A percentile compares a stretch with the other conserved stretches of the same genome.
These are phyloP conservation scores for Salix caprea DNA, from an alignment of 345 rosid species.

Conservation along the genomic window DNA sequence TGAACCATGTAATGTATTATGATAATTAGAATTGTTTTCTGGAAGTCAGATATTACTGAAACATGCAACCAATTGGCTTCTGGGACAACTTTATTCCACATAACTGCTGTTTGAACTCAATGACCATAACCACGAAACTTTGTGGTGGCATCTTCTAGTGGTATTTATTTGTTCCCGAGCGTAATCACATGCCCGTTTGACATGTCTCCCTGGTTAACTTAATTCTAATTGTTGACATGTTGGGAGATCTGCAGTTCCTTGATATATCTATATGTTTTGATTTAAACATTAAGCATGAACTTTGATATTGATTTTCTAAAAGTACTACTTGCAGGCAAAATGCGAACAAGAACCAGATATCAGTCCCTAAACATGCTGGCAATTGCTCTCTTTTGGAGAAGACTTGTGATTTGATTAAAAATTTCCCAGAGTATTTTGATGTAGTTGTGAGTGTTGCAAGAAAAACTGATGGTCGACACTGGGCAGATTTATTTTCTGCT, in stretches of 20 bases:
- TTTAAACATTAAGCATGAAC: not conserved
- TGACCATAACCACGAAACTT: not conserved
- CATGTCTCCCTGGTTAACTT: not conserved
- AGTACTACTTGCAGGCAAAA: slow-evolving; percentile 48
- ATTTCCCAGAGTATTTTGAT: slow-evolving; percentile 82
- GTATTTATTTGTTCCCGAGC: not conserved
- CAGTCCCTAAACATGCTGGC: slow-evolving; percentile 36
- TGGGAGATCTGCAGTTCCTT: not conserved
- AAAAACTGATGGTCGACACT: slow-evolving; percentile 95
- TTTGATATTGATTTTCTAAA: not conserved
- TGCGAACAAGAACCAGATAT: slow-evolving; percentile 55
- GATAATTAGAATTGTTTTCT: not conserved
- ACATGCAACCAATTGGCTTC: not conserved
- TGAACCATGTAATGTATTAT: not conserved
- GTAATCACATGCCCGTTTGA: not conserved
- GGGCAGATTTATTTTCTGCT: slow-evolving; percentile 92
- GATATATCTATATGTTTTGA: not conserved
- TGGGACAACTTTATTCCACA: not conserved
- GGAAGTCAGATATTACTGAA: not conserved
- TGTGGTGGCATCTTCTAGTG: not conserved
- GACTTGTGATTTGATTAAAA: slow-evolving; percentile 82
- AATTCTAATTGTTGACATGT: not conserved
- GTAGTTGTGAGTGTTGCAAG: slow-evolving; percentile 99
- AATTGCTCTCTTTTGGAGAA: slow-evolving; percentile 69
- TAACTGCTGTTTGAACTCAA: not conserved